Evolutionary conservation across 441 rosid species (phyloP), one percentile per base, ranked within the genome.

Genomic region (Aquilaria agallochum): DNA sequence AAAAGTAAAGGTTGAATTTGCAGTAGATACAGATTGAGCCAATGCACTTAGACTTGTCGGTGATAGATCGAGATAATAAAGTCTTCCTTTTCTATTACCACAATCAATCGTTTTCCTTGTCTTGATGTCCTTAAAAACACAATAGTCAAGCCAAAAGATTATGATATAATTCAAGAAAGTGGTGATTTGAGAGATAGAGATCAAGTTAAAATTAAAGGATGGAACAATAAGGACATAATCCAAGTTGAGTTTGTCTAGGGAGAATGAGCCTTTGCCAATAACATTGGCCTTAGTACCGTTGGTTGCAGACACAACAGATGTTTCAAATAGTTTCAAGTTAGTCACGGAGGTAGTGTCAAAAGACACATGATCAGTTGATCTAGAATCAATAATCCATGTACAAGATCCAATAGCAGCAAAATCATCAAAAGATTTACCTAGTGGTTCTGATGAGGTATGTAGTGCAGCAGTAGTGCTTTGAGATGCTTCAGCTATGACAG

Each of bases 381-480:
- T 2, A 15, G 33, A 42, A 59, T 68, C 50, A 68, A 68, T 47
- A 15, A 68, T 61, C 66, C 46, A 61, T 48, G 33, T 44, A 59
- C 2, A 31, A 13, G 2, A 30, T 11, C 8, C 7, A 52, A 4
- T 31, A 66, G 6, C 1, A 11, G 33, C 33, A 6, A 36, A 32
- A 11, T 48, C 9, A 9, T 8, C n/a, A 11, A 55, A 10, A 5
- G 10, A 5, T 20, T 36, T 54, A 61, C 52, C 11, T 54, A 55
- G 27, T 20, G 44, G 9, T 6, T 40, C 9, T 6, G 44, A 40
- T 1, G 44, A 40, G 5, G 6, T 40, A 40, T 40, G 44, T 40
- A 40, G 0, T 4, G 44, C 9, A 9, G 5, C 44, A 6, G 2
- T 7, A 56, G 2, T 33, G 11, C 10, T 1, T 31, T 20, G 13